phyloP scores from a whole-genome alignment of 495 filamentous ascomycete species.

The Penicillium roqueforti region DNA sequence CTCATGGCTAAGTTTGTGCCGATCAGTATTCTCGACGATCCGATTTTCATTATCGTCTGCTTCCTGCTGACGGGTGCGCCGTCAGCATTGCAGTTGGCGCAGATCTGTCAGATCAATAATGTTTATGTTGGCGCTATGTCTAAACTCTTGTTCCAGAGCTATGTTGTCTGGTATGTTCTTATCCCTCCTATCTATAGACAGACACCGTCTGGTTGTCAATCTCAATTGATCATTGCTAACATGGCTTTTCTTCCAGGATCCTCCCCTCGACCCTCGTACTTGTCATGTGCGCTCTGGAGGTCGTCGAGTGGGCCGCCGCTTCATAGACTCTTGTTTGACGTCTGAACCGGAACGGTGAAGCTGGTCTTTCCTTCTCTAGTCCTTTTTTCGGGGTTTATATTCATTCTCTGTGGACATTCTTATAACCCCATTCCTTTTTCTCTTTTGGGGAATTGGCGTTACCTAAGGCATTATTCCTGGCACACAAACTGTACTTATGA shows the following conservation, averaged over 20 bases:
- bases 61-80: slow-evolving; percentile 94
- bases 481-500: neutral
- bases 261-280: slow-evolving; percentile 87
- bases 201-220: neutral
- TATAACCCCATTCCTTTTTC: neutral
- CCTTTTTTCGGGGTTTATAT: neutral
- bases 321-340: slow-evolving; percentile 7
- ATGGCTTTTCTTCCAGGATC: slow-evolving; percentile 55
- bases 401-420: neutral
- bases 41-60: slow-evolving; percentile 96
- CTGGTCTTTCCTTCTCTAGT: slow-evolving; percentile 5
- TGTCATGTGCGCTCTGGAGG: slow-evolving; percentile 88
- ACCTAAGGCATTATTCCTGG: neutral
- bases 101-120: slow-evolving; percentile 97
- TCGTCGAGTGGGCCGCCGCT: slow-evolving; percentile 76
- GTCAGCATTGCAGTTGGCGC: slow-evolving; percentile 88
- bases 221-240: slow-evolving; percentile 21
- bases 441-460: slow-evolving; percentile 5
- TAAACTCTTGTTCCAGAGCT: slow-evolving; percentile 91
- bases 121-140: slow-evolving; percentile 94
- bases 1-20: slow-evolving; percentile 88
- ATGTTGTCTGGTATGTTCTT: slow-evolving; percentile 81
- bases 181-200: neutral
- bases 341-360: neutral
- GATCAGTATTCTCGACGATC: slow-evolving; percentile 92